Conservation (phyloP, 805 yeast genomes). For the Yamadazyma nakazawae region DNA sequence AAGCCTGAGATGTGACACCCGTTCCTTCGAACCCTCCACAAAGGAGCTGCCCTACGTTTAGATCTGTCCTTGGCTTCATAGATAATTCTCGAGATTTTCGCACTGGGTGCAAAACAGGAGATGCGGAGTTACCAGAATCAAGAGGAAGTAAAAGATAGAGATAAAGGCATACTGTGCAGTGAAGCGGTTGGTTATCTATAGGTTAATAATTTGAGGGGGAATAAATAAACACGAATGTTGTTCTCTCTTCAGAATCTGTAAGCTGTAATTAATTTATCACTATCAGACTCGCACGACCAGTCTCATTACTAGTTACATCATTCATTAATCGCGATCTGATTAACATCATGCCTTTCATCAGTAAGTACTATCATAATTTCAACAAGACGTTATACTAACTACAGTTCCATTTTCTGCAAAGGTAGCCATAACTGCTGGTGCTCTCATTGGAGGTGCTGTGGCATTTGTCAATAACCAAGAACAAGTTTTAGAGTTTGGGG, state of each 20-base stretch:
- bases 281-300: neutral
- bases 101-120: constrained; percentile 5
- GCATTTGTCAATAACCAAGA: constrained; percentile 30
- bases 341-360: constrained; percentile 9
- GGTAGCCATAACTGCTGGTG: constrained; percentile 31
- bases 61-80: neutral
- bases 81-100: neutral
- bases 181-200: no score
- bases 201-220: no score
- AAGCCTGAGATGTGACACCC: constrained; percentile 50
- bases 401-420: constrained; percentile 33
- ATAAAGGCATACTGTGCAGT: no score
- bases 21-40: constrained; percentile 61
- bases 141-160: neutral
- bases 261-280: no score
- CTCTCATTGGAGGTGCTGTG: constrained; percentile 32
- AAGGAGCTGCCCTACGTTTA: constrained; percentile 47
- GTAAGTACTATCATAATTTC: neutral
- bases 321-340: neutral
- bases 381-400: neutral
- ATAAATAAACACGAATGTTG: no score
- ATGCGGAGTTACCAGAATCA: neutral
- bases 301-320: neutral
- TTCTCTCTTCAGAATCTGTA: no score
- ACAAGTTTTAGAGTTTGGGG: constrained; percentile 27